phyloP scores from a whole-genome alignment of 345 rosid genomes.

The Populus tremula region DNA sequence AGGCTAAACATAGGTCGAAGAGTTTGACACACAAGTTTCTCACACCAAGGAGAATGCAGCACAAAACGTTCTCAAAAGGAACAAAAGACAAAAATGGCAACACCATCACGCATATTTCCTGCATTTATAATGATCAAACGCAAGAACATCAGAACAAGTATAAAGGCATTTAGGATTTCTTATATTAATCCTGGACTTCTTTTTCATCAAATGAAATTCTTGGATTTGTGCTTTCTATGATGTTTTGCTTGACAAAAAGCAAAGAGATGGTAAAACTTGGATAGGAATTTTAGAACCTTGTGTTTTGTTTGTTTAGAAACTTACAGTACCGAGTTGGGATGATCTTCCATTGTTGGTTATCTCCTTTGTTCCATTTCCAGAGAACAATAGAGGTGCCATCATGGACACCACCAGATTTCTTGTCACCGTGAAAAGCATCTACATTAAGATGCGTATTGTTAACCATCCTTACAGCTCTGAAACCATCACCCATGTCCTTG shows the following conservation, averaged over 20 bases:
- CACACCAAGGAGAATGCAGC: neutral
- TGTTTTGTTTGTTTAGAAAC: slow-evolving; percentile 22
- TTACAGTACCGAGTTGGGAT: slow-evolving; percentile 53
- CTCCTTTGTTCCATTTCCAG: slow-evolving; percentile 82
- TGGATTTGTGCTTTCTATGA: neutral
- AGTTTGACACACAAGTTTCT: neutral
- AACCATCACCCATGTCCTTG: slow-evolving; percentile 49
- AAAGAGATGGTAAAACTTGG: neutral
- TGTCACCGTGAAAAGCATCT: slow-evolving; percentile 80
- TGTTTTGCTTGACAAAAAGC: neutral
- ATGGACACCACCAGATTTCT: slow-evolving; percentile 65
- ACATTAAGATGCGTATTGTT: slow-evolving; percentile 59
- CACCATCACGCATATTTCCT: neutral
- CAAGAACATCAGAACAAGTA: neutral
- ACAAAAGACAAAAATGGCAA: slow-evolving; percentile 1
- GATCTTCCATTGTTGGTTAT: slow-evolving; percentile 87
- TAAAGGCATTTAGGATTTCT: neutral
- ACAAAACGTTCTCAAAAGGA: neutral
- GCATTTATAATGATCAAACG: neutral
- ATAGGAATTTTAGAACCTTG: neutral
- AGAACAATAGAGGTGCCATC: slow-evolving; percentile 72
- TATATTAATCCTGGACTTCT: neutral
- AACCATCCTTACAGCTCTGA: slow-evolving; percentile 63
- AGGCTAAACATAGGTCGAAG: neutral
- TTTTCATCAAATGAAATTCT: neutral